A percentile compares a stretch with the other conserved stretches of the same genome.
These are phyloP conservation scores for Colletotrichum phormii DNA, from an alignment of 2,329 filamentous ascomycete genomes.

Conservation along the genomic window DNA sequence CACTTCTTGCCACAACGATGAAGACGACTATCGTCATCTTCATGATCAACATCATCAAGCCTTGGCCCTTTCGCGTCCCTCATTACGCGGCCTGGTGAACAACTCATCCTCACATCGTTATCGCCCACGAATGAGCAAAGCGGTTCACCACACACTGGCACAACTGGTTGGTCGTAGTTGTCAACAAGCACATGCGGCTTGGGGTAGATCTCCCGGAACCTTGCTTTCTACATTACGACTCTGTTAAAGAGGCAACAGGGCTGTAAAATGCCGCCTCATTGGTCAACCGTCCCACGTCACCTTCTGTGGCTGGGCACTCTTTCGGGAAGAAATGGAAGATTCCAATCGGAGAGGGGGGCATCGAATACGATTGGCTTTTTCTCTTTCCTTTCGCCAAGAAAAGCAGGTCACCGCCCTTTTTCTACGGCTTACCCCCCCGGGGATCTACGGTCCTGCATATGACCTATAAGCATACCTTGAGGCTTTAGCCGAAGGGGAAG, in stretches of 20 bases:
- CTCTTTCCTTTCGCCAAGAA: background rate
- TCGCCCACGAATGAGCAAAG: background rate
- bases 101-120: background rate
- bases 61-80: background rate
- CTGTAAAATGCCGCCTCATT: background rate
- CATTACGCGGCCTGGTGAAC: background rate
- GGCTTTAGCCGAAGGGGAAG: too few relatives aligned
- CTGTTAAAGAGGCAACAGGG: background rate
- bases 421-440: too few relatives aligned
- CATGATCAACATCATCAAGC: background rate
- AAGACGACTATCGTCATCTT: background rate
- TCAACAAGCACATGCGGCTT: background rate
- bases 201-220: background rate
- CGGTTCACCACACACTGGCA: background rate
- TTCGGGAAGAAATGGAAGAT: background rate
- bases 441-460: background rate
- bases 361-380: too few relatives aligned
- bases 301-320: background rate
- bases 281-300: background rate
- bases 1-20: background rate
- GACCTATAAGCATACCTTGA: too few relatives aligned
- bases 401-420: background rate
- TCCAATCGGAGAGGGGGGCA: background rate
- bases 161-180: background rate
- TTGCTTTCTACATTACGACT: background rate